Evolutionary conservation across 2,329 filamentous ascomycete genomes (phyloP).

Genomic region (Xylaria sp.): DNA sequence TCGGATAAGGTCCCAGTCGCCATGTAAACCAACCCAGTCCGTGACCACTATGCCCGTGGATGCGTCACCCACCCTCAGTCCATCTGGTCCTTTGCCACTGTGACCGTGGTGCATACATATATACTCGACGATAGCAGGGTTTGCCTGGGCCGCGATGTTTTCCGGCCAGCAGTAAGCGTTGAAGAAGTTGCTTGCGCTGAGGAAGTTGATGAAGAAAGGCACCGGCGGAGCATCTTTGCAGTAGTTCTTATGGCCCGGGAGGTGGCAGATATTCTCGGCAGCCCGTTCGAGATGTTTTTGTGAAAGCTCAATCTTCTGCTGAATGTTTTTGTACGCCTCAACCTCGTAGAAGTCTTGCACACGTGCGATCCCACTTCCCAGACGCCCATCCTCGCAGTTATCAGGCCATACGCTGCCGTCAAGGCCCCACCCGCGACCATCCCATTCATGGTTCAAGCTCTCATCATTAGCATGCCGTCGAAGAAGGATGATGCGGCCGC

Average conservation of each 20-base stretch:
- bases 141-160: slow-evolving; percentile 79
- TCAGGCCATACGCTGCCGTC: slow-evolving; percentile 72
- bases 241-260: slow-evolving; percentile 35
- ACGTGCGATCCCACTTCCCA: slow-evolving; percentile 66
- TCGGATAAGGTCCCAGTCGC: slow-evolving; percentile 84
- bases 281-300: slow-evolving; percentile 73
- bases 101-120: slow-evolving; percentile 54
- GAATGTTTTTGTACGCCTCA: slow-evolving; percentile 65
- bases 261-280: slow-evolving; percentile 44
- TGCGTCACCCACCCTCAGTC: slow-evolving; percentile 59
- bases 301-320: slow-evolving; percentile 71
- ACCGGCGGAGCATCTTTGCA: slow-evolving; percentile 31
- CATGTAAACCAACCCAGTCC: slow-evolving; percentile 84
- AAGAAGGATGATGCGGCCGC: slow-evolving; percentile 78
- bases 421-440: slow-evolving; percentile 50
- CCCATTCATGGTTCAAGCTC: slow-evolving; percentile 46
- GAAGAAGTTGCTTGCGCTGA: slow-evolving; percentile 92
- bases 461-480: slow-evolving; percentile 69
- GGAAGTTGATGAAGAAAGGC: slow-evolving; percentile 84
- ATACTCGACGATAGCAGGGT: slow-evolving; percentile 66
- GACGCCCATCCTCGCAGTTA: slow-evolving; percentile 73
- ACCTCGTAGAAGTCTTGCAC: slow-evolving; percentile 97
- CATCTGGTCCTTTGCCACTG: slow-evolving; percentile 44
- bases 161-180: slow-evolving; percentile 89
- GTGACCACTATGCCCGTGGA: slow-evolving; percentile 84